Evolutionary conservation across 768 basidiomycete genomes (phyloP), one percentile per base, ranked within the genome.

Genomic region (Gautieria morchelliformis): DNA sequence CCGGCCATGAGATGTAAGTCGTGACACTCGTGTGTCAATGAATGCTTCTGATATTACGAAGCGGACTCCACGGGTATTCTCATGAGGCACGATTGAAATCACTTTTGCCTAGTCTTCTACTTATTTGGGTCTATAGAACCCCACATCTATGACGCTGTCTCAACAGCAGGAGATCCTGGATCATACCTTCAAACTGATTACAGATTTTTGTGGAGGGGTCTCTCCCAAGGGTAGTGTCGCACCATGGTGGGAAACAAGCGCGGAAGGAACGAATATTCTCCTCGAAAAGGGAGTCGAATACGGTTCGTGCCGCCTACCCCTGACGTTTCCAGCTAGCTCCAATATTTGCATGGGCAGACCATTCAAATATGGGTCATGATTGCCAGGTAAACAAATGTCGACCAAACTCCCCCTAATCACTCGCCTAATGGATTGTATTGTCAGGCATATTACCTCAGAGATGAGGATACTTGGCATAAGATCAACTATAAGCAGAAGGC

Each of bases 171-270:
- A 85, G 61, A 81, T 89, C 52, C 69, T 89, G 39, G 79, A 85
- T 53, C 73, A 84, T 62, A 87, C 84, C 0, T 76, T 78, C 67
- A 71, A 79, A 19, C 71, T 85, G n/a, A 69, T 87, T 42, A 85
- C 84, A 1, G 74, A 76, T 12, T 87, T 87, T 64, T 85, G 84
- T 64, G 69, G 78, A 59, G 80, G 81, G 24, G 67, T 75, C 15
- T 72, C 80, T 22, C 82, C 82, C 0, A 80, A 78, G 65, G 83
- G 82, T 40, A 80, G 77, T 51, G 84, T 86, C 35, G 86, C 85
- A 1, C 86, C 85, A 0, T 89, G 87, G 85, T 89, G 86, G 86
- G 87, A 89, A 66, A 80, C 80, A 3, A 83, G 79, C 67, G 81
- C 78, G 60, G 84, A 85, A 66, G 82, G 82, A 4, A 80, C 80